A percentile compares a stretch with the other conserved stretches of the same genome.
phyloP scores from a whole-genome alignment of 805 yeast species.

The Teunomyces tritomae region DNA sequence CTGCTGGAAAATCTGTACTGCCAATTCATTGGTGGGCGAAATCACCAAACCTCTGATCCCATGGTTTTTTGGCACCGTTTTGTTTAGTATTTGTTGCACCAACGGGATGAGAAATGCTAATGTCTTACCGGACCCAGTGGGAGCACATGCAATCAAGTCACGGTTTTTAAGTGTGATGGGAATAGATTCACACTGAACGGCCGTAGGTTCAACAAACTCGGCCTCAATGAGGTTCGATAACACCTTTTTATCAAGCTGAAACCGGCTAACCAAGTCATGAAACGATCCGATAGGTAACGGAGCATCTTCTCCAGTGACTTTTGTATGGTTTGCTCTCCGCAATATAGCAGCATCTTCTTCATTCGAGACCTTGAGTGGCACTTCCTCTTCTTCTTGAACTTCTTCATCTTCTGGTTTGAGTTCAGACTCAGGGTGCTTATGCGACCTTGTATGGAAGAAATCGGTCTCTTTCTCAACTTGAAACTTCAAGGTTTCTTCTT shows the following conservation, averaged over 20 bases:
- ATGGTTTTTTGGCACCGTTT: slow-evolving; percentile 29
- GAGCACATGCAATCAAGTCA: slow-evolving; percentile 91
- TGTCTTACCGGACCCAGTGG: slow-evolving; percentile 98
- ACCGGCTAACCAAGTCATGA: slow-evolving; percentile 71
- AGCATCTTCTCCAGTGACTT: slow-evolving; percentile 77
- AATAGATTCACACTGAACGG: slow-evolving; percentile 88
- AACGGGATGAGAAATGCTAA: slow-evolving; percentile 85
- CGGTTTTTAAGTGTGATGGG: slow-evolving; percentile 69
- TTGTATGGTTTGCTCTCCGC: slow-evolving; percentile 61
- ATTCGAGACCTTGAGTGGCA: slow-evolving; percentile 45
- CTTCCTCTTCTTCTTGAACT: slow-evolving; percentile 27
- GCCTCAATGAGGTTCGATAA: slow-evolving; percentile 62
- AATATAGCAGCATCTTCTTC: slow-evolving; percentile 58
- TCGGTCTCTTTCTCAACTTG: slow-evolving; percentile 74
- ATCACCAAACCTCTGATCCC: slow-evolving; percentile 76
- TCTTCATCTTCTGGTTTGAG: slow-evolving; percentile 20
- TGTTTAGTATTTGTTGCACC: slow-evolving; percentile 47
- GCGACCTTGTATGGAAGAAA: slow-evolving; percentile 68
- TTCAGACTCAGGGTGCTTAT: slow-evolving; percentile 21
- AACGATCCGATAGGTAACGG: slow-evolving; percentile 93
- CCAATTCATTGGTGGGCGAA: slow-evolving; percentile 93
- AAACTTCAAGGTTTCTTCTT: slow-evolving; percentile 38
- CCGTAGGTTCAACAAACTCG: slow-evolving; percentile 82
- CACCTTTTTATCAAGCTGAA: slow-evolving; percentile 57
- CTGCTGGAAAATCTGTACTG: slow-evolving; percentile 77